These are phyloP conservation scores for Alternaria arbusti DNA, from an alignment of 2,329 filamentous ascomycete genomes.

Conservation along the genomic window DNA sequence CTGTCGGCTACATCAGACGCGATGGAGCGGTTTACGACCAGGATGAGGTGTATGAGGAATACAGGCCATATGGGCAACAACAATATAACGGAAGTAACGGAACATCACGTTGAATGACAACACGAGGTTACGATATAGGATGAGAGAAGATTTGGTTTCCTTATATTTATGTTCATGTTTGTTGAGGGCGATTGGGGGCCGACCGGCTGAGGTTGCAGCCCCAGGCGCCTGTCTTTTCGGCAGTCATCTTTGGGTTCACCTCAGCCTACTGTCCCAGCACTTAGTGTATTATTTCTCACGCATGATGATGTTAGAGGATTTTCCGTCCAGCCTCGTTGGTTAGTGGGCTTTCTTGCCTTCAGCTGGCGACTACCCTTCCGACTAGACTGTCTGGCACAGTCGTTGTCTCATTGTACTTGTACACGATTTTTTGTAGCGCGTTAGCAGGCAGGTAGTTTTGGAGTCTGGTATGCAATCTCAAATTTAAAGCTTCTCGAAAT, in stretches of 20 bases:
- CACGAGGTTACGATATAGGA: not conserved
- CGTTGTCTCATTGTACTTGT: not conserved
- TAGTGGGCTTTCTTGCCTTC: too few species aligned
- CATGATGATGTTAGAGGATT: not conserved
- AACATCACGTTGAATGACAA: not conserved
- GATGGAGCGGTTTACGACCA: not conserved
- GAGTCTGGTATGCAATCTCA: not conserved
- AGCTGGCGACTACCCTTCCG: not conserved
- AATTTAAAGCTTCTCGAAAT: too few species aligned
- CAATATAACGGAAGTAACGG: not conserved
- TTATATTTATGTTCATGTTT: not conserved
- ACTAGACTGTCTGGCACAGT: not conserved
- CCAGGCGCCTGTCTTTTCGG: not conserved
- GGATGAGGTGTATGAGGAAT: conserved; percentile 1
- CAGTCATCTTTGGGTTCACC: not conserved
- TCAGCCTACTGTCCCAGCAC: not conserved
- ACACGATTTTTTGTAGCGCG: not conserved
- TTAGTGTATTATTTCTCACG: not conserved
- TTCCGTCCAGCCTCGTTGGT: not conserved
- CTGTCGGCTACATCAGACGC: not conserved
- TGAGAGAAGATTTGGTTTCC: not conserved
- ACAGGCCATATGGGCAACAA: not conserved
- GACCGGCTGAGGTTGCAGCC: not conserved
- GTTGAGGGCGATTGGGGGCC: too few species aligned
- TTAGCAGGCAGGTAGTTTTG: not conserved